A percentile compares a stretch with the other conserved stretches of the same genome.
These are phyloP conservation scores for Ascocoryne sarcoides DNA, from an alignment of 2,329 filamentous ascomycete species.

Conservation along the genomic window DNA sequence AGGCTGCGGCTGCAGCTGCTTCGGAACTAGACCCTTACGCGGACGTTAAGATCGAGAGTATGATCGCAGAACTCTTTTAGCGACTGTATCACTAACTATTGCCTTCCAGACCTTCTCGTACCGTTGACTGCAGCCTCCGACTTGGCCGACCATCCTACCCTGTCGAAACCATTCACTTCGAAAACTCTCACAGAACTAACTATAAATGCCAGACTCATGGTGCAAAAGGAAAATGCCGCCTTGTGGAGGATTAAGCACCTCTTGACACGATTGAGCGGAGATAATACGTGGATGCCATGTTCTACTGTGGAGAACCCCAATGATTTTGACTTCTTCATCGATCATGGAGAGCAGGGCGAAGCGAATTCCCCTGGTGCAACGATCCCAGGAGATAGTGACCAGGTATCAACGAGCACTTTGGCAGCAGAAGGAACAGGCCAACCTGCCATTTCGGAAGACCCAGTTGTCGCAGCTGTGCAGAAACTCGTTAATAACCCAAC, in stretches of 20 bases:
- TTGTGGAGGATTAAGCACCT: slow-evolving; percentile 69
- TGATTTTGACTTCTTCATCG: slow-evolving; percentile 43
- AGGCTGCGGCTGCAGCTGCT: slow-evolving; percentile 52
- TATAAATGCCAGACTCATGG: slow-evolving; percentile 57
- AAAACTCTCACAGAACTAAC: slow-evolving; percentile 64
- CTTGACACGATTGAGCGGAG: slow-evolving; percentile 64
- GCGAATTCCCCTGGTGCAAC: slow-evolving; percentile 15
- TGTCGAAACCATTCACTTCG: slow-evolving; percentile 67
- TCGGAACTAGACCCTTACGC: slow-evolving; percentile 67
- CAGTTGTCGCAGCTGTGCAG: slow-evolving; percentile 4
- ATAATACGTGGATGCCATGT: slow-evolving; percentile 60
- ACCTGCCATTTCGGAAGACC: slow-evolving; percentile 2
- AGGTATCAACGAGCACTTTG: slow-evolving; percentile 20
- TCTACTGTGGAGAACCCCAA: slow-evolving; percentile 46
- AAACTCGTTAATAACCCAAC: slow-evolving; percentile 1
- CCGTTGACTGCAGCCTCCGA: slow-evolving; percentile 69
- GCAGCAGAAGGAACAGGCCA: slow-evolving; percentile 15
- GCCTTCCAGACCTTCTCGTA: slow-evolving; percentile 54
- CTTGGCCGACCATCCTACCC: slow-evolving; percentile 62
- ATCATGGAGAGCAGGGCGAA: slow-evolving; percentile 21
- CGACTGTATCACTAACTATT: slow-evolving; percentile 30
- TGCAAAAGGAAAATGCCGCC: slow-evolving; percentile 65
- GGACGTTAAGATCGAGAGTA: slow-evolving; percentile 62
- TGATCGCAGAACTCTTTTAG: no score
- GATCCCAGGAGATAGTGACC: slow-evolving; percentile 19